phyloP scores from a whole-genome alignment of 192 early-diverging fungal species.

The Polychytrium aggregatum region DNA sequence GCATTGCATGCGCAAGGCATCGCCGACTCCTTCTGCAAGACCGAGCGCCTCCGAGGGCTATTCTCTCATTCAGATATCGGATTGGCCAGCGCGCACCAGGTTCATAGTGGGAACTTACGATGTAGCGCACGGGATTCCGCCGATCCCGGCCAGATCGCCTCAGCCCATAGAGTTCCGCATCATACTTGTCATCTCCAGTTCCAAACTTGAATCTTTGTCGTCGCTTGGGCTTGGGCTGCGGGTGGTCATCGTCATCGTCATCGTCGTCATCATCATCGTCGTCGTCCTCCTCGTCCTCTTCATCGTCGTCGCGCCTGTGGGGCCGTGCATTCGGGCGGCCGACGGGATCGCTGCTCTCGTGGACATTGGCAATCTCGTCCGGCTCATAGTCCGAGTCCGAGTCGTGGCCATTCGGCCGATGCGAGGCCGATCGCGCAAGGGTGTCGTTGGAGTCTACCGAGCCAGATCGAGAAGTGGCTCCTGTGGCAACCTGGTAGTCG shows the following conservation, averaged over 20 bases:
- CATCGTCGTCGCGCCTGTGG: constrained; percentile 10
- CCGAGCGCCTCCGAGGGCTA: too few species aligned
- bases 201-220: constrained; percentile 4
- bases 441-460: too few species aligned
- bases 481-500: too few species aligned
- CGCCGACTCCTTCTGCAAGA: too few species aligned
- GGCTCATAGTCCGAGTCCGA: too few species aligned
- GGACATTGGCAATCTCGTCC: too few species aligned
- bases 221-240: not conserved
- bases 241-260: not conserved
- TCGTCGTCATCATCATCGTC: constrained; percentile 1
- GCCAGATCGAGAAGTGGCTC: too few species aligned
- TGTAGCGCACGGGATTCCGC: constrained; percentile 3
- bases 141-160: constrained; percentile 12
- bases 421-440: too few species aligned
- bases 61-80: not conserved
- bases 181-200: constrained; percentile 6
- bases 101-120: not conserved
- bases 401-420: too few species aligned
- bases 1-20: too few species aligned
- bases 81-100: not conserved
- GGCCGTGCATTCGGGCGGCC: too few species aligned
- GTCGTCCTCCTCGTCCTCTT: constrained; percentile 1
- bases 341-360: too few species aligned
- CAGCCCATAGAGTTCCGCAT: constrained; percentile 12